phyloP scores from a whole-genome alignment of 106 monocot species.

The Agapanthus africanus region DNA sequence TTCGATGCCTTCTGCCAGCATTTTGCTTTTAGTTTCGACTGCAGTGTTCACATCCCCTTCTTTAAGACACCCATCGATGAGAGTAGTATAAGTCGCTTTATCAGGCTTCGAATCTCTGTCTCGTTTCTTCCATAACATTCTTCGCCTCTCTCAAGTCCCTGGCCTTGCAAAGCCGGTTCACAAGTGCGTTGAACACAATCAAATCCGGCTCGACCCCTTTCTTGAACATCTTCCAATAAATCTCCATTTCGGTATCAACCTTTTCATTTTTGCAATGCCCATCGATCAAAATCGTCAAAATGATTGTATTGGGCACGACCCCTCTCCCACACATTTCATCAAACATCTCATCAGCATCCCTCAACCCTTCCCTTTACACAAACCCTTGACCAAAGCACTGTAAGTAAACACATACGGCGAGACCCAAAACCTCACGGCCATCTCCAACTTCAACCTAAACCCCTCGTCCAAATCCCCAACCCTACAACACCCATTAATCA shows the following conservation, averaged over 20 bases:
- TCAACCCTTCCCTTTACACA: constrained; percentile 37
- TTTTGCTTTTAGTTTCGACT: constrained; percentile 32
- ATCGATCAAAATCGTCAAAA: constrained; percentile 59
- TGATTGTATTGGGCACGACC: constrained; percentile 49
- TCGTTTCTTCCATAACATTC: constrained; percentile 45
- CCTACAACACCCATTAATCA: constrained; percentile 64
- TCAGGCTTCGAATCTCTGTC: constrained; percentile 49
- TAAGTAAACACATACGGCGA: constrained; percentile 58
- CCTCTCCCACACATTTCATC: constrained; percentile 51
- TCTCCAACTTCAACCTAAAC: constrained; percentile 33
- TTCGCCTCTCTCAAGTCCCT: constrained; percentile 42
- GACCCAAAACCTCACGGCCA: constrained; percentile 34
- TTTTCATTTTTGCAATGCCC: constrained; percentile 63
- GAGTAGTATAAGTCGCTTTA: constrained; percentile 71
- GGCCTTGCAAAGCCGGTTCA: constrained; percentile 58
- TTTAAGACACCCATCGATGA: constrained; percentile 80
- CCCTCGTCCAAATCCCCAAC: constrained; percentile 36
- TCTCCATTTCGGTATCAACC: constrained; percentile 25
- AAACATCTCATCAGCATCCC: constrained; percentile 38
- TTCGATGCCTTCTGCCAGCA: constrained; percentile 44
- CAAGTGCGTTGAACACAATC: constrained; percentile 50
- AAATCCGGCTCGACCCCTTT: constrained; percentile 47
- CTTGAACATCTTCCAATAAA: constrained; percentile 48
- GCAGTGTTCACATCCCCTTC: constrained; percentile 54
- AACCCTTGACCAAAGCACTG: constrained; percentile 37